Conservation (phyloP, 352 stramenopile species). For the Phytophthora sojae region DNA sequence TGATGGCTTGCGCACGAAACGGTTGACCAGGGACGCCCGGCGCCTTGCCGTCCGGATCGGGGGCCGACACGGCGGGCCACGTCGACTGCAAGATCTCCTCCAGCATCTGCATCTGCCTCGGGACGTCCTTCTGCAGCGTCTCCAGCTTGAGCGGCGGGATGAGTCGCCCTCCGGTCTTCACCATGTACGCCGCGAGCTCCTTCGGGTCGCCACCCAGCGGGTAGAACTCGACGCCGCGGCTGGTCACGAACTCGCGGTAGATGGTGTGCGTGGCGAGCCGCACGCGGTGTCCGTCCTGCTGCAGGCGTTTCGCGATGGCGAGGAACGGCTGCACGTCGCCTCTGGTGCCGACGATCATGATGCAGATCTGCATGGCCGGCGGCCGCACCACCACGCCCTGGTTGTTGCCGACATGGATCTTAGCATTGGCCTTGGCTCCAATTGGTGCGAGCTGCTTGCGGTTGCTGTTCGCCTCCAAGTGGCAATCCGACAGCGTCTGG, state of each 20-base stretch:
- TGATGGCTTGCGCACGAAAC: conserved; percentile 92
- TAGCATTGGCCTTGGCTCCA: conserved; percentile 9
- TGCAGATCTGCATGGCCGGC: conserved; percentile 77
- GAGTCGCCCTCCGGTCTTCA: conserved; percentile 79
- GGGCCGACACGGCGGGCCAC: conserved; percentile 83
- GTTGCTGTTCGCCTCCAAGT: conserved; percentile 22
- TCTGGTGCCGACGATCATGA: conserved; percentile 89
- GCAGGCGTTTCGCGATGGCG: conserved; percentile 81
- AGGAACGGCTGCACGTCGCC: conserved; percentile 88
- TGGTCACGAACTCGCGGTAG: conserved; percentile 84
- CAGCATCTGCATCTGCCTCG: conserved; percentile 88
- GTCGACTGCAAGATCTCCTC: conserved; percentile 85
- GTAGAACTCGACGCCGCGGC: conserved; percentile 78
- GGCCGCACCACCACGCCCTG: conserved; percentile 3
- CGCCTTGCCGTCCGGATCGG: conserved; percentile 70
- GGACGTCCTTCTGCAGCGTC: conserved; percentile 68
- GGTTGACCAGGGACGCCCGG: conserved; percentile 38
- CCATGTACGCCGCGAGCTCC: conserved; percentile 89
- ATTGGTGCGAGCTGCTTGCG: conserved; percentile 17
- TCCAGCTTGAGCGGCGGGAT: conserved; percentile 66
- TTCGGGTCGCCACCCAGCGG: conserved; percentile 75
- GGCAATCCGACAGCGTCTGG: conserved; percentile 32
- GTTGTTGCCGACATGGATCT: conserved; percentile 11
- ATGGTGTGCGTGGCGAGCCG: conserved; percentile 90
- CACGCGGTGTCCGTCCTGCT: conserved; percentile 88